These are phyloP conservation scores for Geranium incanum DNA, from an alignment of 441 rosid species.

Conservation along the genomic window DNA sequence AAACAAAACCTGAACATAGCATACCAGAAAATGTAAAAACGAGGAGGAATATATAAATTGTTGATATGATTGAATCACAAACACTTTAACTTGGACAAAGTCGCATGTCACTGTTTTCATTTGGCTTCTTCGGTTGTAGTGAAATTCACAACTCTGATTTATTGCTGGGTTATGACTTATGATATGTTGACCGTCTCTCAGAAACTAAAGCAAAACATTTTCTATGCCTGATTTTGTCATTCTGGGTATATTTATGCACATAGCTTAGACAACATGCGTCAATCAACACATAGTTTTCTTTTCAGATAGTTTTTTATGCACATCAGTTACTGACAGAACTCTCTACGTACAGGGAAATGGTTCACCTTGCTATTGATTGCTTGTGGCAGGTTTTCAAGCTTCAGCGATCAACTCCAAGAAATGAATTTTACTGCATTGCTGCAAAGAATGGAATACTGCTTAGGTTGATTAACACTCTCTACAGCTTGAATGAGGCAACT, in stretches of 20 bases:
- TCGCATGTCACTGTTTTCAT: not conserved
- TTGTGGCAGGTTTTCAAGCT: slow-evolving; percentile 99
- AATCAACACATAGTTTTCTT: not conserved
- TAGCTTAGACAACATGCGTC: not conserved
- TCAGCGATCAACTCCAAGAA: slow-evolving; percentile 80
- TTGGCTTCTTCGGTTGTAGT: not conserved
- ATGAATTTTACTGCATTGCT: slow-evolving; percentile 88
- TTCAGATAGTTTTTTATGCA: slow-evolving; percentile 34
- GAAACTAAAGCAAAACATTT: not conserved
- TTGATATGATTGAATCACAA: not conserved
- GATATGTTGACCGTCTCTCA: not conserved
- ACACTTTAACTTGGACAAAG: not conserved
- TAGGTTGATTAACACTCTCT: slow-evolving; percentile 83
- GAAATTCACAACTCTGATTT: not conserved
- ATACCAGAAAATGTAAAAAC: not conserved
- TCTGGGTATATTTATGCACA: not conserved
- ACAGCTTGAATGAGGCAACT: slow-evolving; percentile 95
- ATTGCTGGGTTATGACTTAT: not conserved
- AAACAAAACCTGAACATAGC: not conserved
- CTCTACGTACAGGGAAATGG: slow-evolving; percentile 87
- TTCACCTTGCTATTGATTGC: slow-evolving; percentile 96
- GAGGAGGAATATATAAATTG: not conserved
- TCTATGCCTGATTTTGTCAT: not conserved
- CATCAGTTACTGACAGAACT: slow-evolving; percentile 54
- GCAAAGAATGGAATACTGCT: slow-evolving; percentile 82